Evolutionary conservation across 805 yeast species (phyloP).

Genomic region (Saturnispora quitensis): DNA sequence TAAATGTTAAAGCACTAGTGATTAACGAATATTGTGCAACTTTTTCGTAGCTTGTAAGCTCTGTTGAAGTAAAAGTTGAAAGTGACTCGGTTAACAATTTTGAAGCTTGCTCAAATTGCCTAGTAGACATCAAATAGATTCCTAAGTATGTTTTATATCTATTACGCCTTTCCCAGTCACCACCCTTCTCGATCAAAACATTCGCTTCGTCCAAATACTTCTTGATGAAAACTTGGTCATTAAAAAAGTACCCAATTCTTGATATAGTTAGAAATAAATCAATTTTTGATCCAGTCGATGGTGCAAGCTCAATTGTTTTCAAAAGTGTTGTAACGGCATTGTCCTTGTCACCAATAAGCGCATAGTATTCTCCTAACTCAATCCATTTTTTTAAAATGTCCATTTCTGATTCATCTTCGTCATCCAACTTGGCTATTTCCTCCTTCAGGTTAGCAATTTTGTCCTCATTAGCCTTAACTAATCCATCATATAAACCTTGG

Average conservation of each 20-base stretch:
- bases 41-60: constrained; percentile 79
- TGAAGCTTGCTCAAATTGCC: constrained; percentile 82
- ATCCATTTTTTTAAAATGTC: constrained; percentile 71
- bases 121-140: constrained; percentile 69
- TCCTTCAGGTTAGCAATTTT: constrained; percentile 45
- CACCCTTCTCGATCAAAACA: constrained; percentile 83
- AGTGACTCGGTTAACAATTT: constrained; percentile 78
- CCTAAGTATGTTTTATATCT: constrained; percentile 89
- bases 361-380: constrained; percentile 79
- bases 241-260: constrained; percentile 83
- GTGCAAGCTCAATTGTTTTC: constrained; percentile 69
- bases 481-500: constrained; percentile 40
- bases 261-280: constrained; percentile 76
- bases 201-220: constrained; percentile 68
- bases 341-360: constrained; percentile 70
- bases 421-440: constrained; percentile 44
- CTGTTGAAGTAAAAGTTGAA: constrained; percentile 92
- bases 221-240: constrained; percentile 61
- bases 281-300: constrained; percentile 83
- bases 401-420: constrained; percentile 78
- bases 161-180: constrained; percentile 98
- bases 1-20: constrained; percentile 77
- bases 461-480: constrained; percentile 46
- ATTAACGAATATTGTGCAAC: constrained; percentile 83
- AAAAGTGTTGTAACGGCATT: constrained; percentile 60